Evolutionary conservation across 495 filamentous ascomycete genomes (phyloP).

Genomic region (Xylaria nigripes): DNA sequence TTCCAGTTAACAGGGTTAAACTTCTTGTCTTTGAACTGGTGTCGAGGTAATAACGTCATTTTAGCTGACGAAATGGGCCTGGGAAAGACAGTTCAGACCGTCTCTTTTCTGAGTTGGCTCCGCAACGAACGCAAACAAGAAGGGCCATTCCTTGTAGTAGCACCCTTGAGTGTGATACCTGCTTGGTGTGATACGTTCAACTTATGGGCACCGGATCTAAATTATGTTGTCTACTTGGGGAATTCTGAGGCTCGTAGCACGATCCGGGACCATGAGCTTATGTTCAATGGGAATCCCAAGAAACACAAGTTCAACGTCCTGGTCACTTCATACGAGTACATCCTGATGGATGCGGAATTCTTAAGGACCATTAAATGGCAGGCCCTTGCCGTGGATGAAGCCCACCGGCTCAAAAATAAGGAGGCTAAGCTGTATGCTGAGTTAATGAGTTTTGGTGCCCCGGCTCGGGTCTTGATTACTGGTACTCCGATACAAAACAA

Average conservation of each 20-base stretch:
- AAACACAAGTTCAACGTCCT: slow-evolving; percentile 91
- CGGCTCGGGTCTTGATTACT: slow-evolving; percentile 84
- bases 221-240: slow-evolving; percentile 95
- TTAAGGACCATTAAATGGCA: slow-evolving; percentile 91
- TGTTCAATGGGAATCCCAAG: slow-evolving; percentile 71
- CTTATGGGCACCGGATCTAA: slow-evolving; percentile 89
- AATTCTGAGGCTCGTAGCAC: slow-evolving; percentile 71
- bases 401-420: slow-evolving; percentile 92
- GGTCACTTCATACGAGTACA: slow-evolving; percentile 93
- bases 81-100: slow-evolving; percentile 96
- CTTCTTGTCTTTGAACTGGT: slow-evolving; percentile 93
- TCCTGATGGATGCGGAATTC: slow-evolving; percentile 68
- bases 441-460: slow-evolving; percentile 74
- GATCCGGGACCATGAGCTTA: slow-evolving; percentile 80
- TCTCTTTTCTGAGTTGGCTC: slow-evolving; percentile 95
- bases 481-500: slow-evolving; percentile 98
- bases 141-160: slow-evolving; percentile 91
- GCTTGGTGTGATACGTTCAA: slow-evolving; percentile 98
- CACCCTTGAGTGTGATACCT: slow-evolving; percentile 90
- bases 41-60: slow-evolving; percentile 82
- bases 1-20: slow-evolving; percentile 94
- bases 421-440: slow-evolving; percentile 85
- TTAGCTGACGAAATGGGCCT: slow-evolving; percentile 98
- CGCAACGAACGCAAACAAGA: slow-evolving; percentile 85
- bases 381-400: slow-evolving; percentile 91